These are phyloP conservation scores for Volutella citrinella DNA, from an alignment of 2,329 filamentous ascomycete genomes.

Conservation along the genomic window DNA sequence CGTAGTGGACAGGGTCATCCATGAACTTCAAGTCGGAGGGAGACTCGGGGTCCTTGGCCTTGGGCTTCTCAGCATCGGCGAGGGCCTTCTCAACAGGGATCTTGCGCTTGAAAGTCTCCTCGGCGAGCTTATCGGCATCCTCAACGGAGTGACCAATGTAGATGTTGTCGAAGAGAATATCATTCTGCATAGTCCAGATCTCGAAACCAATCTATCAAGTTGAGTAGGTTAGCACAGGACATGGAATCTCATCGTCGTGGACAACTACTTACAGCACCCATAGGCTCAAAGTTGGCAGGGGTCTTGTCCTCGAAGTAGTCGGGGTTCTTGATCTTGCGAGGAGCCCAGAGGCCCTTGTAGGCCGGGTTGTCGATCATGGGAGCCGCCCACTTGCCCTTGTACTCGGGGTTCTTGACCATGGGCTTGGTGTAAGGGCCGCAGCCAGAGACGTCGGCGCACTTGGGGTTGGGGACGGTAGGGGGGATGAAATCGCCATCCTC, in stretches of 20 bases:
- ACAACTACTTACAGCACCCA: constrained; percentile 93
- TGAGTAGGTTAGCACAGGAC: not conserved
- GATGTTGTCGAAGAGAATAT: constrained; percentile 99
- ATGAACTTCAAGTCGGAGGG: constrained; percentile 80
- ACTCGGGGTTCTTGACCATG: constrained; percentile 89
- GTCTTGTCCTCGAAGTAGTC: constrained; percentile 96
- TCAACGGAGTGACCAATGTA: constrained; percentile 97
- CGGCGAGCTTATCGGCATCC: constrained; percentile 84
- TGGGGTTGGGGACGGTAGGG: constrained; percentile 89
- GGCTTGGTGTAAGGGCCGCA: constrained; percentile 92
- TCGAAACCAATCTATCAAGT: constrained; percentile 82
- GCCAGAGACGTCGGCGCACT: constrained; percentile 89
- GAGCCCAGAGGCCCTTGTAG: constrained; percentile 95
- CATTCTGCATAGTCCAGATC: constrained; percentile 99
- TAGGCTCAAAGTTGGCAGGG: constrained; percentile 94
- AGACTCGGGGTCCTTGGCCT: constrained; percentile 62
- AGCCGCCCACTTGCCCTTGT: constrained; percentile 98
- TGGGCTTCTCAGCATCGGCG: constrained; percentile 77
- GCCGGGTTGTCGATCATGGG: constrained; percentile 93
- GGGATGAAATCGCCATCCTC: constrained; percentile 97
- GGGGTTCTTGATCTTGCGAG: constrained; percentile 95
- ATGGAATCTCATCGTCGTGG: too few relatives aligned
- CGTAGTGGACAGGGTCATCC: constrained; percentile 82
- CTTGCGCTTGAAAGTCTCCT: constrained; percentile 91
- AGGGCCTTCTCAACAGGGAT: constrained; percentile 74